phyloP scores from a whole-genome alignment of 2,329 filamentous ascomycete species.

The Tolypocladium endophyticum region DNA sequence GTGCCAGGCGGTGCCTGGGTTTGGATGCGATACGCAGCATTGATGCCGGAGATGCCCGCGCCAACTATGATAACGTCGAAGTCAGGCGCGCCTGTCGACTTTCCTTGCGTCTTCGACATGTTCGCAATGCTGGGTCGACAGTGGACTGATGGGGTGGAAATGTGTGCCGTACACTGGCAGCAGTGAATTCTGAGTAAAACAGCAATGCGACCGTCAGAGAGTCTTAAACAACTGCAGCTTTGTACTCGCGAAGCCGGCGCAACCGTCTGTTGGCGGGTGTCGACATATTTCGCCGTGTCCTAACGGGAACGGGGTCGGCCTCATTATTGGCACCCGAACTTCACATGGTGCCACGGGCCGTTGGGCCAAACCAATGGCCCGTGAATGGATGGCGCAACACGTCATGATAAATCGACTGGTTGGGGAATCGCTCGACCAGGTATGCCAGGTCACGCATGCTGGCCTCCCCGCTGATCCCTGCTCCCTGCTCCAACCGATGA shows the following conservation, averaged over 20 bases:
- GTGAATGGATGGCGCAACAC: neutral
- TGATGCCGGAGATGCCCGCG: slow-evolving; percentile 67
- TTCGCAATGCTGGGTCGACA: neutral
- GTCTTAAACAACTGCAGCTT: neutral
- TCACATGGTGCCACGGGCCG: neutral
- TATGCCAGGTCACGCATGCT: neutral
- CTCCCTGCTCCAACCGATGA: neutral
- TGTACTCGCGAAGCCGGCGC: neutral
- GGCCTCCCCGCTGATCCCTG: neutral
- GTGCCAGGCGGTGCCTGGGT: slow-evolving; percentile 33
- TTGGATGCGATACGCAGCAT: slow-evolving; percentile 61
- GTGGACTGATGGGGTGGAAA: neutral
- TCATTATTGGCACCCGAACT: neutral
- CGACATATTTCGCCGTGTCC: neutral
- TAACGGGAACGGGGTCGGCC: neutral
- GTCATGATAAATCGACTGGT: neutral
- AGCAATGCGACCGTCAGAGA: neutral
- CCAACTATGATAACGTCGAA: slow-evolving; percentile 56
- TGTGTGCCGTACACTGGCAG: neutral
- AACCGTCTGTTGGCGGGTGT: neutral
- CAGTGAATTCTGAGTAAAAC: neutral
- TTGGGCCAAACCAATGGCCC: neutral
- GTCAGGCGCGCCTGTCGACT: neutral
- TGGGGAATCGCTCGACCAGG: neutral
- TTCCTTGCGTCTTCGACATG: neutral